These are phyloP conservation scores for Triglochin maritima DNA, from an alignment of 106 monocot genomes.

Conservation along the genomic window DNA sequence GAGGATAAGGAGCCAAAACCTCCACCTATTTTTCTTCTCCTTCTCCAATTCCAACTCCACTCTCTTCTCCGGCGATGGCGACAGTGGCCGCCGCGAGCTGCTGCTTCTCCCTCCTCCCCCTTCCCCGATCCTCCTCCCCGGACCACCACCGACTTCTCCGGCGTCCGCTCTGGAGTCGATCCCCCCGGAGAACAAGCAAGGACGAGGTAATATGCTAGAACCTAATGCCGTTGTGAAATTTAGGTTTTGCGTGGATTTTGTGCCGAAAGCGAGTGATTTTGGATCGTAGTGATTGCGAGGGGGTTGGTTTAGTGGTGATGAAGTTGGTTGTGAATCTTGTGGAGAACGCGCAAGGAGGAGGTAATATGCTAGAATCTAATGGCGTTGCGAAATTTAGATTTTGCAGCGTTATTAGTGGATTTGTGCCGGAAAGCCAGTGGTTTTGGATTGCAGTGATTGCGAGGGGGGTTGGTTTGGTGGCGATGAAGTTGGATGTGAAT, in stretches of 20 bases:
- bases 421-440: no score
- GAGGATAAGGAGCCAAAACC: background rate
- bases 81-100: constrained; percentile 12
- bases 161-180: background rate
- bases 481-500: no score
- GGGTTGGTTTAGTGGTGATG: no score
- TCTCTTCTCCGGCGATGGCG: constrained; percentile 1
- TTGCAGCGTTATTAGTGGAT: background rate
- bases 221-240: background rate
- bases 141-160: background rate
- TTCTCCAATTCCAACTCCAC: background rate
- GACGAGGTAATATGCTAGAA: background rate
- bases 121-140: constrained; percentile 4
- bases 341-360: background rate
- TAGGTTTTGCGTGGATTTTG: background rate
- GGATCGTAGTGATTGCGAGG: background rate
- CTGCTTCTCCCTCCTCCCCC: constrained; percentile 12
- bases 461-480: background rate
- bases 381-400: no score
- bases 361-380: background rate
- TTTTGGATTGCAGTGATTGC: no score
- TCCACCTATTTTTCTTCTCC: background rate
- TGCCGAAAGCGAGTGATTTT: background rate
- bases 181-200: background rate
- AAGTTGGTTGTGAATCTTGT: no score